Percentiles rank a stretch among this genome's conserved stretches.
Conservation (phyloP, 352 stramenopile species). For the Phytophthora pinifolia region DNA sequence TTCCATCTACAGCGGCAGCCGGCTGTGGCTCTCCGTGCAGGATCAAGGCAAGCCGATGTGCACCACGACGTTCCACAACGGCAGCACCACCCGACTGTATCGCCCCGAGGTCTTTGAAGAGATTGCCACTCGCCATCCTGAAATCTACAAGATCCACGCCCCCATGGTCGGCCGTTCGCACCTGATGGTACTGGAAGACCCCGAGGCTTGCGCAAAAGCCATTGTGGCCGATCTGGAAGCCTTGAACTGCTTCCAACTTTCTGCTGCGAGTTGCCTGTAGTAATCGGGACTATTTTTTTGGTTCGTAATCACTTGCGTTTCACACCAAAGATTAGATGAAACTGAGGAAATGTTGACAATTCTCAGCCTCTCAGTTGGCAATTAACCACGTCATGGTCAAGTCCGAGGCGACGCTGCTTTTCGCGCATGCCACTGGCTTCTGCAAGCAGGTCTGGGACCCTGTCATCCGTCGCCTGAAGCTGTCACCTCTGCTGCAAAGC, state of each 20-base stretch:
- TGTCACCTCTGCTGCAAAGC: constrained; percentile 32
- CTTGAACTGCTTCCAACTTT: constrained; percentile 13
- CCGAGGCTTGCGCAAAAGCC: constrained; percentile 29
- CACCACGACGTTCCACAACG: constrained; percentile 37
- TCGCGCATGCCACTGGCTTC: constrained; percentile 55
- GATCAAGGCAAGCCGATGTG: constrained; percentile 25
- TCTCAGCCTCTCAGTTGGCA: constrained; percentile 10
- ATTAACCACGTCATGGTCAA: constrained; percentile 13
- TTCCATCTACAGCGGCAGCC: constrained; percentile 29
- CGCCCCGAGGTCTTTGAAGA: constrained; percentile 16
- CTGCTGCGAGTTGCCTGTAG: constrained; percentile 8
- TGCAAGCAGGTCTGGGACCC: constrained; percentile 55
- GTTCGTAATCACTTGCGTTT: constrained; percentile 22
- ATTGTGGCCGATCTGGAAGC: constrained; percentile 29
- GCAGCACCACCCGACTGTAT: constrained; percentile 32
- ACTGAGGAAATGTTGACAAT: too few species aligned
- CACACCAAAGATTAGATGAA: too few species aligned
- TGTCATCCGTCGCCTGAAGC: constrained; percentile 36
- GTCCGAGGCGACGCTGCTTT: constrained; percentile 40
- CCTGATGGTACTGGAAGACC: constrained; percentile 45
- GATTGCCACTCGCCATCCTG: constrained; percentile 23
- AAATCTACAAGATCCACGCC: constrained; percentile 24
- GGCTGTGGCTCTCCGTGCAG: constrained; percentile 28
- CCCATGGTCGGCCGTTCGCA: constrained; percentile 32
- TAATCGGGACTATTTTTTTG: constrained; percentile 4